Evolutionary conservation across 1,139 yeast species (phyloP), one percentile per base, ranked within the genome.

Genomic region (Pichia sp.): DNA sequence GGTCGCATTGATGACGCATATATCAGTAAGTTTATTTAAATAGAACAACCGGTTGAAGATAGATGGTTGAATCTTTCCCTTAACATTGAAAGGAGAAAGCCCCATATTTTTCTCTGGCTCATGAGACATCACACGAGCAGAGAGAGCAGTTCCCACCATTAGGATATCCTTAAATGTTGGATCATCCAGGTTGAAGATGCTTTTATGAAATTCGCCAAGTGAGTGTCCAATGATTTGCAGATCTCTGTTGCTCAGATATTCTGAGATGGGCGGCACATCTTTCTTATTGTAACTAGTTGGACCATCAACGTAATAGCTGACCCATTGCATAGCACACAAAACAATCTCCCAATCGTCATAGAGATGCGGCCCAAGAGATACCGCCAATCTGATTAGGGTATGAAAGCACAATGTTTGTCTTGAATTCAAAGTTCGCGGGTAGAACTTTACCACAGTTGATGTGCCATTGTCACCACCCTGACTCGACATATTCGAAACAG

Each of bases 331-430:
- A 0, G 94, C 72, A 10, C 73, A 67, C 54, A 86, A 66, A 11
- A 86, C 60, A 20, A 76, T 69, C 15, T 60, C 58, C 97, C 97
- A 91, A 21, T 85, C 74, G 1, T 60, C 55, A 8, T 70, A 71
- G 16, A 88, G 64, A 1, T 77, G 71, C 0, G 88, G 72, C 0
- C 96, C 96, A 20, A 88, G 59, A 0, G 95, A 82, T 3, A 79
- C 68, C 0, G 91, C 88, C 32, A 91, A 63, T 43, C 85, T 82
- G 3, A 79, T 63, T 31, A 88, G 58, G 0, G 95, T 96, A 33
- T 95, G 65, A 31, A 85, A 72, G 48, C 94, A 77, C n/a, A 78
- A 67, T 3, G 82, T 68, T 51, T 86, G 81, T 37, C 93, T 64
- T 0, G 81, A 60, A 45, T 75, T 75, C 38, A 79, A 62, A 31